A percentile compares a stretch with the other conserved stretches of the same genome.
Conservation (phyloP, 1,284 basidiomycete species). For the Melampsora americana region DNA sequence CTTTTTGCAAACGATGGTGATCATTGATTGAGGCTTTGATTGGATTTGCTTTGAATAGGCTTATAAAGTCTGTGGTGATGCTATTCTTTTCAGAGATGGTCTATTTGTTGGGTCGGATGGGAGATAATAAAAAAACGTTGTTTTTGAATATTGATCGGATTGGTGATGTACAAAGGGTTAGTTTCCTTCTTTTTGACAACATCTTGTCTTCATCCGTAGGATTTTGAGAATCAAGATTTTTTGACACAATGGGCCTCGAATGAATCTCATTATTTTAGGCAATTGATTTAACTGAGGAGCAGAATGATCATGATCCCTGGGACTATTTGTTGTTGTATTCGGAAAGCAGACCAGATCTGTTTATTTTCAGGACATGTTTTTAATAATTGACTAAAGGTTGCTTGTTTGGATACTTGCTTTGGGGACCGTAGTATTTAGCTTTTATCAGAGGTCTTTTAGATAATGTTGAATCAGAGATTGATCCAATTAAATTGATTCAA, state of each 20-base stretch:
- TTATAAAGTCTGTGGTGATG: slow-evolving; percentile 77
- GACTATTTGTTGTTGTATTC: slow-evolving; percentile 92
- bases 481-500: slow-evolving; percentile 87
- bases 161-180: slow-evolving; percentile 80
- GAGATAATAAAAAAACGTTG: slow-evolving; percentile 90
- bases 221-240: neutral
- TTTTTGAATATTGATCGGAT: slow-evolving; percentile 92
- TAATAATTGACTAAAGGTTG: neutral
- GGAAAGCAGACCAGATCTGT: slow-evolving; percentile 71
- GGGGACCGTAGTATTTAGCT: slow-evolving; percentile 56
- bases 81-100: slow-evolving; percentile 94
- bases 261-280: slow-evolving; percentile 61
- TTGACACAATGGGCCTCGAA: neutral
- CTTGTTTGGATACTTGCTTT: too few relatives aligned
- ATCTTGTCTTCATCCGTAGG: neutral
- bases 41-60: slow-evolving; percentile 61
- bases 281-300: slow-evolving; percentile 97
- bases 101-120: slow-evolving; percentile 93
- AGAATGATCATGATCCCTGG: slow-evolving; percentile 96
- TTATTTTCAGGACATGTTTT: neutral
- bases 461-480: slow-evolving; percentile 93
- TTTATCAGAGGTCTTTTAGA: slow-evolving; percentile 89
- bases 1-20: slow-evolving; percentile 1
- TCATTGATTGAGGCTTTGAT: neutral
- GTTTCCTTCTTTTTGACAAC: slow-evolving; percentile 52